phyloP scores from a whole-genome alignment of 2,329 filamentous ascomycete genomes.

The Clarireedia monteithiana region DNA sequence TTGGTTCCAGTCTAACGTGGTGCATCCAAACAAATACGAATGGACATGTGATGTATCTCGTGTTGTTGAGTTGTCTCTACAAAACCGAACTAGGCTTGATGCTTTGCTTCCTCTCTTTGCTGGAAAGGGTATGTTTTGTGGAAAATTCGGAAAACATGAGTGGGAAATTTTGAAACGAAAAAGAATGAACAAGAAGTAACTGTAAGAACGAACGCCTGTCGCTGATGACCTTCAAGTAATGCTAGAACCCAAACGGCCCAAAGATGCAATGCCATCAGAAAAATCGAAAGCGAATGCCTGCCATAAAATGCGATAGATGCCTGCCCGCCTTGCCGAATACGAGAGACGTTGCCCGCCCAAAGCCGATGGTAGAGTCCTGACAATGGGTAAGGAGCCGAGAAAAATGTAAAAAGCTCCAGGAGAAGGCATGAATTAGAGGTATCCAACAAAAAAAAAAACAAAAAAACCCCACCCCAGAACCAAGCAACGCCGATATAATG shows the following conservation, averaged over 20 bases:
- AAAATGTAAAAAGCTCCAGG: conserved; percentile 3
- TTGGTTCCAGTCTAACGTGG: background rate
- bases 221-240: conserved; percentile 8
- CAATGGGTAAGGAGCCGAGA: background rate
- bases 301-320: conserved; percentile 6
- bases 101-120: no score
- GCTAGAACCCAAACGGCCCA: background rate
- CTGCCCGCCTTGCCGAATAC: conserved; percentile 4
- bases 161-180: background rate
- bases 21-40: no score
- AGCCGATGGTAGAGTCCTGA: background rate
- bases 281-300: conserved; percentile 5
- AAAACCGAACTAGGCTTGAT: no score
- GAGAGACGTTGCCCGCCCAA: conserved; percentile 5
- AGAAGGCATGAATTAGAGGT: conserved; percentile 7
- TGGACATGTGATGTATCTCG: no score
- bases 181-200: conserved; percentile 3
- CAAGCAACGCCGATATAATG: conserved; percentile 8
- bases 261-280: conserved; percentile 6
- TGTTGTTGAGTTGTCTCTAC: no score
- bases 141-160: background rate
- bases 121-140: no score
- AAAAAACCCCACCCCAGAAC: background rate
- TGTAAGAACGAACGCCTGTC: conserved; percentile 5
- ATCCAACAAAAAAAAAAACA: background rate